These are phyloP conservation scores for Aureobasidium zeae DNA, from an alignment of 2,329 filamentous ascomycete species.

Conservation along the genomic window DNA sequence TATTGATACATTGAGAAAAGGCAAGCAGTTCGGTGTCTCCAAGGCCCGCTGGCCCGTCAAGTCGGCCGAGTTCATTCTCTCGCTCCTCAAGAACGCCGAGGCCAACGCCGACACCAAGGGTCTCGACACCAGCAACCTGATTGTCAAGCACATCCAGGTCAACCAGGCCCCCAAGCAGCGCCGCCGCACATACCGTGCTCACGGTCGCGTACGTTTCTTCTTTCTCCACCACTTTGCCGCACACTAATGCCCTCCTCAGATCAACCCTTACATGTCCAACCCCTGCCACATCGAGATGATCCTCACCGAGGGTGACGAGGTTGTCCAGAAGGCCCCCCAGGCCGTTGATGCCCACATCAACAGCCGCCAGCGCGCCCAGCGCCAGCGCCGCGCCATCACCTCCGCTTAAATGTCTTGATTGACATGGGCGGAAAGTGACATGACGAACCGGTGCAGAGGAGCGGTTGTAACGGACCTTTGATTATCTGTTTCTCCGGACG, in stretches of 20 bases:
- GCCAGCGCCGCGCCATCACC: constrained; percentile 53
- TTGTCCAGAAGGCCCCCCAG: constrained; percentile 77
- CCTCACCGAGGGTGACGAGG: constrained; percentile 94
- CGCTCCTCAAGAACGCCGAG: constrained; percentile 95
- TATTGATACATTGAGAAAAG: constrained; percentile 42
- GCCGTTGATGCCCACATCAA: constrained; percentile 58
- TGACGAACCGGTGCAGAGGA: too few species aligned
- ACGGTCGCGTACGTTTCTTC: constrained; percentile 85
- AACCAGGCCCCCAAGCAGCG: constrained; percentile 99
- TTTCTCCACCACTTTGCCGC: background rate
- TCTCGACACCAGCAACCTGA: constrained; percentile 90
- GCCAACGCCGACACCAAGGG: constrained; percentile 96
- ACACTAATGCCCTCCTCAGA: constrained; percentile 44
- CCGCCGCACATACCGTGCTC: constrained; percentile 97
- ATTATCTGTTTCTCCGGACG: too few species aligned
- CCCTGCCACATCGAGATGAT: constrained; percentile 99
- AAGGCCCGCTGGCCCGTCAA: constrained; percentile 98
- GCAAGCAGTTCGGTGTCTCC: constrained; percentile 97
- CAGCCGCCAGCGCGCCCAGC: constrained; percentile 81
- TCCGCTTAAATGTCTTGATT: constrained; percentile 25
- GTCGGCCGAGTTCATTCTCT: constrained; percentile 96
- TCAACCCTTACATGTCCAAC: constrained; percentile 99
- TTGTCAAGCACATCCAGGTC: constrained; percentile 99
- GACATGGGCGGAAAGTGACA: too few species aligned
- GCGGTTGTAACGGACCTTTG: too few species aligned